Evolutionary conservation across 139 green algal genomes (phyloP), one percentile per base, ranked within the genome.

Genomic region (Micromonas commoda): DNA sequence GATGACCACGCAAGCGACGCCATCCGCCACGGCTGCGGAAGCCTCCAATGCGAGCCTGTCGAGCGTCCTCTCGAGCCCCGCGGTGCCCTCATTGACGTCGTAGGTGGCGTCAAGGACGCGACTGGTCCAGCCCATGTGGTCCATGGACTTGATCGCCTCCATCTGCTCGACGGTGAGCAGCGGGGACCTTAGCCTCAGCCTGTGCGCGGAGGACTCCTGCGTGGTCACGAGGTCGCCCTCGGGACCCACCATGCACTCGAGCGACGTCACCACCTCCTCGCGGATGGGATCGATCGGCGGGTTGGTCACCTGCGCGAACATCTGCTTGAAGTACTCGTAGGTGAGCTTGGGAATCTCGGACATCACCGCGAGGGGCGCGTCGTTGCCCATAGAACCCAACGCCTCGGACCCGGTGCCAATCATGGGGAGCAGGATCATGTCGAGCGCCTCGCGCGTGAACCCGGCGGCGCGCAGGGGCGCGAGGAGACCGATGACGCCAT

Each of bases 271-370:
- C 33, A 98, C 85, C 32, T 90, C 91, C 86, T 98, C 93, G 61
- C 93, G 89, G 79, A 98, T 95, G 23, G 93, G 93, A 81, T 98
- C 93, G 66, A 98, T 97, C 66, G 93, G 91, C 0, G 93, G 93
- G 85, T 98, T 98, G 70, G 93, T 98, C 68, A 98, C 93, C 89
- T 97, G 92, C 13, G 93, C 93, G 77, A 98, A 98, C 1, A 97
- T 85, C 90, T 98, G 91, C 87, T 97, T 98, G 86, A 98, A 97
- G 87, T 98, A 98, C 84, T 98, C 93, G 64, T 87, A 93, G 23
- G 90, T 82, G 80, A 93, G 85, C 84, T 92, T 93, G 24, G 91
- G 89, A 28, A 90, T 82, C 32, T 89, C 64, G 63, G 79, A 91
- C 67, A 98, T 91, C 39, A 83, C 88, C 0, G 93, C 91, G 79